A percentile compares a stretch with the other conserved stretches of the same genome.
Conservation (phyloP, 768 basidiomycete genomes). For the Tylopilus plumbeoviolaceoides region DNA sequence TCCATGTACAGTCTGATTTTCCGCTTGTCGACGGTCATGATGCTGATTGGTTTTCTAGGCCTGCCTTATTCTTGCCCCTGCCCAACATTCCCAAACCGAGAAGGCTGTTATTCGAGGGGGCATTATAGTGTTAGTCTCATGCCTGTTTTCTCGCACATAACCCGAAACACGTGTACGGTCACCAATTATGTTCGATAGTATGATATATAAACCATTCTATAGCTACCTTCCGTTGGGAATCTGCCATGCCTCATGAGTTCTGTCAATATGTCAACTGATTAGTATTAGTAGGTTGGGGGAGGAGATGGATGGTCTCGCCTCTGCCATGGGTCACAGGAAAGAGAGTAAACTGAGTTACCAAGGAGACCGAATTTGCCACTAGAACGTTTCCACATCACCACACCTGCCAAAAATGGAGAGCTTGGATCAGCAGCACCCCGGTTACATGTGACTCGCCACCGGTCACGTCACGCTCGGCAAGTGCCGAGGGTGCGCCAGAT, state of each 20-base stretch:
- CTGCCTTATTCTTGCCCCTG: conserved; percentile 31
- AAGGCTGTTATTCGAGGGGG: conserved; percentile 33
- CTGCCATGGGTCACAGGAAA: neutral
- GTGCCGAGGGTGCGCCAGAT: conserved; percentile 21
- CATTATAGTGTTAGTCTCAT: conserved; percentile 15
- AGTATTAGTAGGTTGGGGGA: conserved; percentile 13
- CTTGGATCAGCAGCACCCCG: conserved; percentile 13
- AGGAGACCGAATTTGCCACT: too few species aligned
- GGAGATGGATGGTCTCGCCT: neutral
- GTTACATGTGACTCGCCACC: conserved; percentile 8
- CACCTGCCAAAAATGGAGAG: conserved; percentile 19
- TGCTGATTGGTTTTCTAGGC: conserved; percentile 25
- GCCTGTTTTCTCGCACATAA: neutral
- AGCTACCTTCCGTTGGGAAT: too few species aligned
- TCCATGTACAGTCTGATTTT: conserved; percentile 62
- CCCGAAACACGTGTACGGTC: neutral
- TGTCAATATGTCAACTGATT: neutral
- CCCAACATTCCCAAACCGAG: conserved; percentile 35
- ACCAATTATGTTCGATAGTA: too few species aligned
- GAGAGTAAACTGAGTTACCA: too few species aligned
- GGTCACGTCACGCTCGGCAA: conserved; percentile 27
- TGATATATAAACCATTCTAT: too few species aligned
- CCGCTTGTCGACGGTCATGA: neutral
- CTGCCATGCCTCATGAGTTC: conserved; percentile 19
- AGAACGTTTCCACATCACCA: conserved; percentile 3